Percentiles rank a stretch among this genome's conserved stretches.
Evolutionary conservation across 2,329 filamentous ascomycete genomes (phyloP).

Genomic region (Colletotrichum lentis): DNA sequence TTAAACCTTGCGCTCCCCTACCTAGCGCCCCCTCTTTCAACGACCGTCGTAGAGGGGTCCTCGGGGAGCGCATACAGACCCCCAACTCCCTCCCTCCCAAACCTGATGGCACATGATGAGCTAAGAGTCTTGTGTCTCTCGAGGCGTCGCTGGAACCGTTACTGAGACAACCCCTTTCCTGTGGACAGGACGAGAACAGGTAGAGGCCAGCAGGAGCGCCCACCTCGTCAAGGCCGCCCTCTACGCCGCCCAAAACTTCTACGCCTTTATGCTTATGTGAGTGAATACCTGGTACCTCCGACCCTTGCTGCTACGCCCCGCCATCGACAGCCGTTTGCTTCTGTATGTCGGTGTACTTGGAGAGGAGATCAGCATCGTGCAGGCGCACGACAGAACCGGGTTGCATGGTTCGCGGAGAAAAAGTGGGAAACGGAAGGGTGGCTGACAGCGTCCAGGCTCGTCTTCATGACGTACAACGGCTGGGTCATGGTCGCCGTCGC

Average conservation of each 20-base stretch:
- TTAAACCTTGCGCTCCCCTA: conserved; percentile 18
- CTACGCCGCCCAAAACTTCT: conserved; percentile 95
- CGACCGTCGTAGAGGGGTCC: conserved; percentile 26
- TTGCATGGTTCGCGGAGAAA: too few relatives aligned
- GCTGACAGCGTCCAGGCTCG: conserved; percentile 68
- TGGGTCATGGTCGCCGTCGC: conserved; percentile 95
- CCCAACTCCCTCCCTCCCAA: not conserved
- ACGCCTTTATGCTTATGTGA: conserved; percentile 99
- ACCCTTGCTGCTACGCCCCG: not conserved
- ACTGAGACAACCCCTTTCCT: conserved; percentile 71
- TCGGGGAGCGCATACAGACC: conserved; percentile 32
- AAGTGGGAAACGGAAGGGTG: not conserved
- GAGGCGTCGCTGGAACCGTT: conserved; percentile 53
- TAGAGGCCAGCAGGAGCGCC: conserved; percentile 68
- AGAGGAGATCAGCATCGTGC: not conserved
- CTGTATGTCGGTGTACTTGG: not conserved
- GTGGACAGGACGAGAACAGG: conserved; percentile 76
- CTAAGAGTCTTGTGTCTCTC: conserved; percentile 40
- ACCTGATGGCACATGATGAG: conserved; percentile 29
- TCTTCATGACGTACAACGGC: conserved; percentile 99
- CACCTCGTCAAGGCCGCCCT: conserved; percentile 82
- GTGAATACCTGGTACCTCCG: conserved; percentile 50
- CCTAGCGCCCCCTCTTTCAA: conserved; percentile 29
- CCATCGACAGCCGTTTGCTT: not conserved
- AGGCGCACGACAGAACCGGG: not conserved